Base-by-base conservation (phyloP, 2,329 filamentous ascomycete species). In the Penicillium sp. region DNA sequence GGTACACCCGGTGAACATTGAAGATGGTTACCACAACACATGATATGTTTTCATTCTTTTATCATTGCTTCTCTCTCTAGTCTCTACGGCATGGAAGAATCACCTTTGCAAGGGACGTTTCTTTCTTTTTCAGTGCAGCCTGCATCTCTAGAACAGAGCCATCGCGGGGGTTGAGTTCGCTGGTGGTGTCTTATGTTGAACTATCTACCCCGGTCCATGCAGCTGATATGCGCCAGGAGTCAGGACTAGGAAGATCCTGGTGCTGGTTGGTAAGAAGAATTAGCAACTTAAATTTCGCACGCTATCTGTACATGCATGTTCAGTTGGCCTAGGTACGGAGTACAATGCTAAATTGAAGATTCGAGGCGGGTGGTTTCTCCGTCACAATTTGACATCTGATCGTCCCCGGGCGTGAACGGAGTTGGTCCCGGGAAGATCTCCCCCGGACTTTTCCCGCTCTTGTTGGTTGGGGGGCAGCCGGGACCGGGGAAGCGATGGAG, bases 141-240 rank as follows among this genome's bases (percentile, higher is more conserved):
- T 20, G 47, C n/a, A 35, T 31, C 34, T 55, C 42, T 48, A 38
- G 53, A 55, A 39, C 25, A n/a, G 42, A 28, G 42, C 5, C 15
- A 28, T 48, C 45, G 28, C n/a, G 8, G 12, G 11, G n/a, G 7
- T 20, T 12, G 12, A 20, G 28, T 20, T 25, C 7, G 47, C 10
- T 35, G 28, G 31, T 34, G 10, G 42, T 17, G 17, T 42, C 39
- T 22, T 20, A 42, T 42, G 17, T 20, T 28, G 52, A 55, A 56
- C 57, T 63, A 63, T 59, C 51, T 57, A 39, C 10, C 42, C 42
- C 34, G 54, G 60, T 17, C 63, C 62, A 63, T 67, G 62, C 68
- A 68, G 63, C 64, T 70, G 69, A 72, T 72, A 72, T 71, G 70
- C 65, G 63, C 49, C 28, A 31, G 28, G 28, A 31, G 6, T 42